A percentile compares a stretch with the other conserved stretches of the same genome.
Conservation (phyloP, 2,329 filamentous ascomycete species). For the Didymella segeticola region DNA sequence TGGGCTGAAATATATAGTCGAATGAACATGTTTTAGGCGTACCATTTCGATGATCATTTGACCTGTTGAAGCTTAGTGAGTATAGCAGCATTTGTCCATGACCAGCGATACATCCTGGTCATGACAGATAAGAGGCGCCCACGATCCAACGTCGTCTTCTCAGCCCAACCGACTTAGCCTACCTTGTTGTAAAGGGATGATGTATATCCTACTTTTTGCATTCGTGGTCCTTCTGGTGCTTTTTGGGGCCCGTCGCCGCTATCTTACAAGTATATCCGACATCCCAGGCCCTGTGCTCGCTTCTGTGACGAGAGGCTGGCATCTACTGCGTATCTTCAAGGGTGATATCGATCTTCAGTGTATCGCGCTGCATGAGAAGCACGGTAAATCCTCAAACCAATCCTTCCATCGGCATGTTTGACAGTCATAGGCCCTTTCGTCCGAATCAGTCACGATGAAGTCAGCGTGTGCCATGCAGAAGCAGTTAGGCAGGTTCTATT, state of each 20-base stretch:
- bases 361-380: slow-evolving; percentile 1
- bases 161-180: too few relatives aligned
- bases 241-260: neutral
- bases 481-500: slow-evolving; percentile 49
- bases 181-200: neutral
- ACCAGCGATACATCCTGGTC: neutral
- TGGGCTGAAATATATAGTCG: neutral
- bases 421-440: slow-evolving; percentile 41
- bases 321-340: neutral
- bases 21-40: neutral
- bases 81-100: neutral
- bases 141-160: neutral
- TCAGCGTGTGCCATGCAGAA: slow-evolving; percentile 54
- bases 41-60: neutral
- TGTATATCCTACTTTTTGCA: neutral
- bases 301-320: neutral
- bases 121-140: neutral
- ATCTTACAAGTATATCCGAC: neutral
- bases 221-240: neutral
- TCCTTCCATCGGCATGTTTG: neutral
- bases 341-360: slow-evolving; percentile 2
- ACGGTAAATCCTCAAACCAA: neutral
- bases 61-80: neutral
- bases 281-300: neutral
- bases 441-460: slow-evolving; percentile 54